A percentile compares a stretch with the other conserved stretches of the same genome.
phyloP scores from a whole-genome alignment of 768 basidiomycete genomes.

The Russula olivacea region DNA sequence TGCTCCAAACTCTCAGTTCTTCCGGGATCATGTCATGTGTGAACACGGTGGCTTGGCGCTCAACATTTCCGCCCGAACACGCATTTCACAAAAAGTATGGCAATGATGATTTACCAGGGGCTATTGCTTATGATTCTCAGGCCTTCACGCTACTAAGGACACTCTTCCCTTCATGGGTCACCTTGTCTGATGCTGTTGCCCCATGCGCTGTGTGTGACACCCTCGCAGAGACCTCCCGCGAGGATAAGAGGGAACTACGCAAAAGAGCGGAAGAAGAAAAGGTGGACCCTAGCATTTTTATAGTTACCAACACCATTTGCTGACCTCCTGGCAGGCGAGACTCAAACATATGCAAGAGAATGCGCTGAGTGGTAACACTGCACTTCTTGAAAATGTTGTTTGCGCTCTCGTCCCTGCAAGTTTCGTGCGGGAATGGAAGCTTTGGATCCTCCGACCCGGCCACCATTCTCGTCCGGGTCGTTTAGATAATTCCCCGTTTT shows the following conservation, averaged over 20 bases:
- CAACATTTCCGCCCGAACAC: conserved; percentile 49
- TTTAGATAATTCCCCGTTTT: conserved; percentile 55
- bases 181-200: conserved; percentile 45
- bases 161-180: conserved; percentile 62
- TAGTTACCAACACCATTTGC: neutral
- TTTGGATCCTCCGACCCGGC: conserved; percentile 58
- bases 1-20: conserved; percentile 56
- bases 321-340: conserved; percentile 41
- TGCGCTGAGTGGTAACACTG: conserved; percentile 41
- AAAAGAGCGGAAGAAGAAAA: conserved; percentile 75
- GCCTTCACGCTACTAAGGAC: conserved; percentile 48
- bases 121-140: conserved; percentile 33
- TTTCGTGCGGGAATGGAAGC: conserved; percentile 63
- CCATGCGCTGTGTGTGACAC: conserved; percentile 61
- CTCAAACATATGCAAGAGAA: conserved; percentile 59
- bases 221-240: conserved; percentile 47
- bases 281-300: conserved; percentile 35
- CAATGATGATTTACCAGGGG: neutral
- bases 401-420: conserved; percentile 54
- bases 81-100: conserved; percentile 56
- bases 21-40: conserved; percentile 55
- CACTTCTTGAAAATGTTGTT: conserved; percentile 43
- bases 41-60: conserved; percentile 61
- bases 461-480: conserved; percentile 51
- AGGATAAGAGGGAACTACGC: conserved; percentile 56